Evolutionary conservation across 1,284 basidiomycete genomes (phyloP), one percentile per base, ranked within the genome.

Genomic region (Erythrobasidium hasegawianum): DNA sequence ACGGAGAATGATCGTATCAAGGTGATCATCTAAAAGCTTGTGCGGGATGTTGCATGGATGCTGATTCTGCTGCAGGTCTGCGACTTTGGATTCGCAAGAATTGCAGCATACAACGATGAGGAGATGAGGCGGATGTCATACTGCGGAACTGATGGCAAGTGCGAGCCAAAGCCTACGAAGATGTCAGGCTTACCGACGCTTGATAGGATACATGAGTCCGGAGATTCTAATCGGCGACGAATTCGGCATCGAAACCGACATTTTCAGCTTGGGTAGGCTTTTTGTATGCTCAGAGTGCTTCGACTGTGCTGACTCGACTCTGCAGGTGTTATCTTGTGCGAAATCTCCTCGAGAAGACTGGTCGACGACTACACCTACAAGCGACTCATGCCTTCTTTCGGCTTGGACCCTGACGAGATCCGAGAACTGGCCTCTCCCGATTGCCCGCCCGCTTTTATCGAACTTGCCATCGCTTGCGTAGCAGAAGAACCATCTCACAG

Each of bases 1-100:
- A 97, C 93, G 0, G 81, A 87, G 41, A 97, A 97, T 75, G 89
- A 92, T 27, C 85, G 95, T 53, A 83, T 97, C 76, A 98, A 97
- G 80, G 87, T 97, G 72, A 8, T 4, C 16, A 8, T 47, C 16
- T 14, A n/a, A n/a, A 47, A n/a, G n/a, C n/a, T n/a, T n/a, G n/a
- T n/a, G n/a, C n/a, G n/a, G n/a, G n/a, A n/a, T n/a, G n/a, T n/a
- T n/a, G n/a, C n/a, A n/a, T n/a, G n/a, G n/a, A n/a, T n/a, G n/a
- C n/a, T 43, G 20, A 22, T 18, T 33, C 8, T 9, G n/a, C n/a
- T 18, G 16, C 22, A 65, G 54, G 55, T 65, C 10, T 95, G 92
- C 41, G 95, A 97, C 76, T 97, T 97, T 78, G 72, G 75, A 0
- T 70, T 80, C 52, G 90, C 92, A 1, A 84, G 92, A 43, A 96